phyloP scores from a whole-genome alignment of 441 rosid species.

The Gossypium aridum region DNA sequence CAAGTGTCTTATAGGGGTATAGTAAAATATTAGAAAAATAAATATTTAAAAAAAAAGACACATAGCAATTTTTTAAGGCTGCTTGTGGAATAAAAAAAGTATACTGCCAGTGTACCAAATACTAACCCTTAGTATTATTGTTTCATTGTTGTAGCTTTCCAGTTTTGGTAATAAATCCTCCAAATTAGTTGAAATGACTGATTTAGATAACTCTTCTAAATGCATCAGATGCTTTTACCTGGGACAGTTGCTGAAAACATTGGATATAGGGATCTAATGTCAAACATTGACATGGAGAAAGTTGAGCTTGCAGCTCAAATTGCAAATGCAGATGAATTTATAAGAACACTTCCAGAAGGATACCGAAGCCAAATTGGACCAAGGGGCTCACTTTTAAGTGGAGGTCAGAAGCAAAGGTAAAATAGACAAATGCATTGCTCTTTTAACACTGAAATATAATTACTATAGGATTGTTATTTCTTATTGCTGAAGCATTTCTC shows the following conservation, averaged over 20 bases:
- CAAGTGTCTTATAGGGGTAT: too few species aligned
- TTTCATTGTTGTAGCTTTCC: neutral
- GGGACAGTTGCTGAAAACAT: constrained; percentile 90
- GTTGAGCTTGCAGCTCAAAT: constrained; percentile 69
- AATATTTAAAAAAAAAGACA: too few species aligned
- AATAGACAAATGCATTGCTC: neutral
- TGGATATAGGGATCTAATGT: constrained; percentile 70
- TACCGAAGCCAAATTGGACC: constrained; percentile 73
- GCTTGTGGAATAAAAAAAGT: too few species aligned
- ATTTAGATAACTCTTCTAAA: constrained; percentile 11
- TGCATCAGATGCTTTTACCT: constrained; percentile 67
- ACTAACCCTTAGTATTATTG: neutral
- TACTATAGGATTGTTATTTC: constrained; percentile 1
- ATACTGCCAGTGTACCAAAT: too few species aligned
- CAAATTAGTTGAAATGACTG: constrained; percentile 1
- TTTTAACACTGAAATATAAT: neutral
- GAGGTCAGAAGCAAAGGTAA: constrained; percentile 93
- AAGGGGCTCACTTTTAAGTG: constrained; percentile 83
- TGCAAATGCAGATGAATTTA: constrained; percentile 88
- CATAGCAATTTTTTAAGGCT: too few species aligned
- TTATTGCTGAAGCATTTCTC: constrained; percentile 1
- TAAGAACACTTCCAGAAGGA: constrained; percentile 67
- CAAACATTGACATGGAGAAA: constrained; percentile 58
- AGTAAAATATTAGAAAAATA: too few species aligned
- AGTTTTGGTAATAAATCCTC: neutral